Base-by-base conservation (phyloP, 352 stramenopile genomes). In the Pythium graminicola region DNA sequence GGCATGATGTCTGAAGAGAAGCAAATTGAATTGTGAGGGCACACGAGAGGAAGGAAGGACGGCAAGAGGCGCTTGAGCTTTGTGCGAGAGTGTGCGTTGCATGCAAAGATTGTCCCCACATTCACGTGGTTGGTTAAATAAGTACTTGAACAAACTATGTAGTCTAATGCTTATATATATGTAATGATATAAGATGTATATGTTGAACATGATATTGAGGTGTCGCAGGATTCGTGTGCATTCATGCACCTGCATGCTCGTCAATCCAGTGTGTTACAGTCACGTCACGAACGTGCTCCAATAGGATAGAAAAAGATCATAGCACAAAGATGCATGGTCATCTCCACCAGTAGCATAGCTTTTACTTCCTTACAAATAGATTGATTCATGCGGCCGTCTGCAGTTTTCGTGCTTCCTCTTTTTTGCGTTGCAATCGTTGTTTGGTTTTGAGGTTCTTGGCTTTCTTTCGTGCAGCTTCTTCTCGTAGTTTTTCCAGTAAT, bases 391-490 rank as follows among this genome's bases (percentile, higher is more conserved):
- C 43, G 20, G 53, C 10, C 1, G 26, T 40, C 35, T 46, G 28
- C 38, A 61, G 52, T 32, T 68, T 45, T 43, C 62, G 53, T n/a
- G 73, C 65, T 38, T 85, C 55, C 44, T 84, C 68, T 56, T 86
- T 91, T 64, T 91, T 91, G 43, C 75, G 73, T 64, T 89, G 76
- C 45, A 78, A 48, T n/a, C 78, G 75, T 54, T 73, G 57, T 50
- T 89, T 91, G n/a, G 64, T 54, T 51, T 91, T 91, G 24, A 76
- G 62, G 47, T 91, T 91, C 60, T 89, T 88, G 23, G 69, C 72
- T 38, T 82, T 87, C 53, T 83, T 84, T 41, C 70, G 67, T 13
- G 63, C 70, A 7, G 72, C 78, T 33, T 89, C 74, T 31, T 86
- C 70, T 9, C 81, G 62, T 50, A 91, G 32, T 28, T 79, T 77